A percentile compares a stretch with the other conserved stretches of the same genome.
Evolutionary conservation across 768 basidiomycete species (phyloP).

Genomic region (Boletus insuetus): DNA sequence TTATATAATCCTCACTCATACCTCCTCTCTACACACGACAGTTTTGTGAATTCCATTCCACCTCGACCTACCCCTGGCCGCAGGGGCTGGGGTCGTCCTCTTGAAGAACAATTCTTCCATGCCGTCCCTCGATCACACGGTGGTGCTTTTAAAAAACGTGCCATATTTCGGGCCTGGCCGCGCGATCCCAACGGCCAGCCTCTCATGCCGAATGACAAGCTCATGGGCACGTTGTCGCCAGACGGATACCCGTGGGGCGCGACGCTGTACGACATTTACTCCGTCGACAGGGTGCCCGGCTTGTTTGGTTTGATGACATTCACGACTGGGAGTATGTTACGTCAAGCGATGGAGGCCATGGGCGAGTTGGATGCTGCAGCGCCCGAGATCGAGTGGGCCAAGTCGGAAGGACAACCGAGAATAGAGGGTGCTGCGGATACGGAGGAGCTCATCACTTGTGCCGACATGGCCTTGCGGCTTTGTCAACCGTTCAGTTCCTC

Average conservation of each 20-base stretch:
- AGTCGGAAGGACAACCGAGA: conserved; percentile 21
- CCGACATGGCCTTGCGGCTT: not conserved
- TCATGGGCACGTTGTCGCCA: conserved; percentile 16
- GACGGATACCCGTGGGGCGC: conserved; percentile 28
- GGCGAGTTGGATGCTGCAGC: conserved; percentile 17
- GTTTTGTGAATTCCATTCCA: too few relatives aligned
- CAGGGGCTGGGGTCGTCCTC: conserved; percentile 9
- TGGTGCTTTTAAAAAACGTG: conserved; percentile 5
- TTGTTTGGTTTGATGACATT: not conserved
- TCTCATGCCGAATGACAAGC: conserved; percentile 8
- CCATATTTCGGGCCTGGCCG: conserved; percentile 25
- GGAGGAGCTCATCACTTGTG: conserved; percentile 7
- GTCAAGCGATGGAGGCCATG: conserved; percentile 4
- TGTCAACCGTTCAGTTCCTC: too few relatives aligned
- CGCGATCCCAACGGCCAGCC: conserved; percentile 5
- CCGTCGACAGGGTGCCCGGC: conserved; percentile 6
- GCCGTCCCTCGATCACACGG: not conserved
- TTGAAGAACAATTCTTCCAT: conserved; percentile 1
- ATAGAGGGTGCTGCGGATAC: conserved; percentile 16
- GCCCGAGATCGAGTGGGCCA: conserved; percentile 22
- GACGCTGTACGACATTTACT: conserved; percentile 27
- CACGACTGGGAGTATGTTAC: conserved; percentile 24
- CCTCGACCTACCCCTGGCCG: not conserved
- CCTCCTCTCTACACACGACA: too few relatives aligned
- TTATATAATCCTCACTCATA: too few relatives aligned